A percentile compares a stretch with the other conserved stretches of the same genome.
Evolutionary conservation across 495 filamentous ascomycete species (phyloP).

Genomic region (Massariosphaeria phaeospora): DNA sequence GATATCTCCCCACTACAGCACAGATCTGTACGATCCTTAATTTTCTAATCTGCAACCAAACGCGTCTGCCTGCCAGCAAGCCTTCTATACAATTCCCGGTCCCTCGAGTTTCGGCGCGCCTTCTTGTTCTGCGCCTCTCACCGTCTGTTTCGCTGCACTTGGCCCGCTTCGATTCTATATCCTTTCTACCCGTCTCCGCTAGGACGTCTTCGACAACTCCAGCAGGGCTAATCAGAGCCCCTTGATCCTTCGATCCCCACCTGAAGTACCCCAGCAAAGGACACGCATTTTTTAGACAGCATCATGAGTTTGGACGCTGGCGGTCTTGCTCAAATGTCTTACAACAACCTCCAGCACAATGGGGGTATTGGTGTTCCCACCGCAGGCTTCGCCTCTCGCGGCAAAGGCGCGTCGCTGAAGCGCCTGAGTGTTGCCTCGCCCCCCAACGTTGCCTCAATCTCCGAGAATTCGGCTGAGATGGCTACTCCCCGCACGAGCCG

Average conservation of each 20-base stretch:
- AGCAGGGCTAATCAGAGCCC: constrained; percentile 21
- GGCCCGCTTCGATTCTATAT: constrained; percentile 29
- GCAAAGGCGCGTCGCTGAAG: constrained; percentile 78
- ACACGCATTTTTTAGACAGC: constrained; percentile 2
- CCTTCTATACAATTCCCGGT: constrained; percentile 13
- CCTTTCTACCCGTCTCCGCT: constrained; percentile 23
- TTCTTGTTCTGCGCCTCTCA: constrained; percentile 1
- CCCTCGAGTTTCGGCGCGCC: not conserved
- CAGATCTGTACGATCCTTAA: constrained; percentile 33
- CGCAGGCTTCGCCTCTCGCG: constrained; percentile 77
- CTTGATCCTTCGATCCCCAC: too few species aligned
- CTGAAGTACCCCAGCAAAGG: not conserved
- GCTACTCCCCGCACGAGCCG: constrained; percentile 90
- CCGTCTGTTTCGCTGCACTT: constrained; percentile 10
- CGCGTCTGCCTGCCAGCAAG: constrained; percentile 18
- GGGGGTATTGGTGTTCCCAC: constrained; percentile 62
- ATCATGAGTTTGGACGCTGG: constrained; percentile 91
- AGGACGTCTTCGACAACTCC: constrained; percentile 10
- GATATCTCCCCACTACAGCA: constrained; percentile 9
- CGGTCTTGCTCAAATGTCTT: constrained; percentile 99
- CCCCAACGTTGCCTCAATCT: constrained; percentile 58
- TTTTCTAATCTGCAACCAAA: constrained; percentile 27
- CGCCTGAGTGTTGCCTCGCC: constrained; percentile 62
- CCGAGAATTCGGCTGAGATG: constrained; percentile 58
- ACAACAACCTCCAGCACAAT: constrained; percentile 64